Base-by-base conservation (phyloP, 2,329 filamentous ascomycete species). In the Epichloe elymi region DNA sequence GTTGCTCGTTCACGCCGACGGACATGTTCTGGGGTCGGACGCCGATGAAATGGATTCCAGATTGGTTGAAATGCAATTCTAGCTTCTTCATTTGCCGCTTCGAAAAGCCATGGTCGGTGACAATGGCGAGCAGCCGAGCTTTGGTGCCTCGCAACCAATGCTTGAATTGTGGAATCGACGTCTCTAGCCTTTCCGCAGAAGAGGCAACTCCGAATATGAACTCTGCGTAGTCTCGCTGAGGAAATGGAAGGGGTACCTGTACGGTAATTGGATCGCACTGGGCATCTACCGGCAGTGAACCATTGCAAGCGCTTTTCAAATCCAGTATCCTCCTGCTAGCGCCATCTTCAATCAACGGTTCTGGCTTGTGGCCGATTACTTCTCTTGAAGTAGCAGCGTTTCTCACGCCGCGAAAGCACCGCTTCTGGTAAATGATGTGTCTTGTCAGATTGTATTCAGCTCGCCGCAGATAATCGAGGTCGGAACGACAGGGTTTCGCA, bases 201-300 rank as follows among this genome's bases (percentile, higher is more conserved):
- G 78, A 80, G 0, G 78, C 75, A 4, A 82, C 70, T 51, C 77
- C 79, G 54, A 83, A 82, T 51, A 78, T 63, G 43, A 80, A 69
- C 48, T 80, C 70, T 0, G 69, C 65, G 55, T 77, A 76, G 8
- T 67, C 67, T 33, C 63, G 57, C 33, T 60, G 58, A 0, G 72
- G 70, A 47, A 71, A 71, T 1, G 72, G 67, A 0, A 58, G 56
- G 0, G 76, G 71, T 0, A 80, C 74, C 3, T 66, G 58, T 6
- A 82, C 59, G 0, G 65, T 58, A 17, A 82, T 62, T 2, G 72
- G 67, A 12, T 76, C 68, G 55, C 71, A 67, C 1, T 51, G 43
- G 19, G 36, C 35, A 7, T 52, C 50, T 6, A 14, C 39, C 11
- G 40, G 38, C 2, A 50, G 41, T 17, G 56, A 46, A 5, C 56